Percentiles rank a stretch among this genome's conserved stretches.
Evolutionary conservation across 306 rosid species (phyloP).

Genomic region (Neltuma alba): DNA sequence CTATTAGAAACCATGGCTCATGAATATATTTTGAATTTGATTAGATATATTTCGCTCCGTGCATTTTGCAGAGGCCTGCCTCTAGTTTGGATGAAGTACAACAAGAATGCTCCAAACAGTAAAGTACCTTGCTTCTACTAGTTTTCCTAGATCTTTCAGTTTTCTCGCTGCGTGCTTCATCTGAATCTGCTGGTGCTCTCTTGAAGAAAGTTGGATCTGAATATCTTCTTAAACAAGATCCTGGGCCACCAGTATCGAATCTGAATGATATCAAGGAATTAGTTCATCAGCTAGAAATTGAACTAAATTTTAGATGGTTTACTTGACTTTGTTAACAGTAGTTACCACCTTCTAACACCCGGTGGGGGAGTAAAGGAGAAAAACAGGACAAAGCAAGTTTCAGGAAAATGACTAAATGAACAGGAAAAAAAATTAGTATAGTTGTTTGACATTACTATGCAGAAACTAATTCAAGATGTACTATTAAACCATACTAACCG

Average conservation of each 20-base stretch:
- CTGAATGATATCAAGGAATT: slow-evolving; percentile 51
- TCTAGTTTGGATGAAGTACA: slow-evolving; percentile 17
- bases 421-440: slow-evolving; percentile 9
- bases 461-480: slow-evolving; percentile 5
- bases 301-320: slow-evolving; percentile 33
- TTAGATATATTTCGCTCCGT: background rate
- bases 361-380: background rate
- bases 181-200: slow-evolving; percentile 60
- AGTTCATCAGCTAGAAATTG: slow-evolving; percentile 26
- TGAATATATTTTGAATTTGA: background rate
- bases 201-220: slow-evolving; percentile 93
- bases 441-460: background rate
- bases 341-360: slow-evolving; percentile 13
- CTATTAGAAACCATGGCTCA: background rate
- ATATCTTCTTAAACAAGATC: slow-evolving; percentile 92
- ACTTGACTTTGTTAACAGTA: slow-evolving; percentile 11
- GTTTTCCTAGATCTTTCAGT: slow-evolving; percentile 71
- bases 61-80: background rate
- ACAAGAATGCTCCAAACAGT: slow-evolving; percentile 29
- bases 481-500: slow-evolving; percentile 11
- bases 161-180: slow-evolving; percentile 58
- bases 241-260: slow-evolving; percentile 86
- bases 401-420: slow-evolving; percentile 1
- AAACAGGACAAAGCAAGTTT: background rate
- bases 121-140: slow-evolving; percentile 69